phyloP scores from a whole-genome alignment of 2,329 filamentous ascomycete genomes.

The Alternaria viburni region DNA sequence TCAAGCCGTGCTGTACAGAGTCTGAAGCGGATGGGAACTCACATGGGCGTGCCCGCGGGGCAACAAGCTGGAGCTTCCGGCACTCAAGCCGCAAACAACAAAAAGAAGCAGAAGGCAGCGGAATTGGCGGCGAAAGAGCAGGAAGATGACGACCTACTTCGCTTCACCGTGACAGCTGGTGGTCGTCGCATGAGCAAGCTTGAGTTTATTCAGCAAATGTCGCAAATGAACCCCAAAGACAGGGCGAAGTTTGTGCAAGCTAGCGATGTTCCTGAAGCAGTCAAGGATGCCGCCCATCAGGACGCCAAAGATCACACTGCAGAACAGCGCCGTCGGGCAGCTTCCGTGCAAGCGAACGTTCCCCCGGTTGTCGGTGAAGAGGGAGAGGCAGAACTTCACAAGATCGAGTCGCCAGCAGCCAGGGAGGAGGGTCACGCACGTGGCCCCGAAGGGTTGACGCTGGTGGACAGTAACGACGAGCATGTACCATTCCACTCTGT shows the following conservation, averaged over 20 bases:
- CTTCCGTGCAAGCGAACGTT: slow-evolving; percentile 31
- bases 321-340: slow-evolving; percentile 32
- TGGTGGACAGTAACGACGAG: slow-evolving; percentile 54
- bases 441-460: slow-evolving; percentile 50
- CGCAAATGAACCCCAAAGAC: slow-evolving; percentile 72
- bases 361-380: slow-evolving; percentile 43
- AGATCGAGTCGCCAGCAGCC: slow-evolving; percentile 37
- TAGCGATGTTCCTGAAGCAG: slow-evolving; percentile 54
- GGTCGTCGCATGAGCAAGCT: slow-evolving; percentile 79
- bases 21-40: slow-evolving; percentile 60
- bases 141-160: slow-evolving; percentile 72
- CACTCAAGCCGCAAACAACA: slow-evolving; percentile 21
- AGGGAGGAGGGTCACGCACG: slow-evolving; percentile 29
- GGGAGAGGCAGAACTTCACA: slow-evolving; percentile 42
- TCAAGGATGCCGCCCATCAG: slow-evolving; percentile 55
- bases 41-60: slow-evolving; percentile 54
- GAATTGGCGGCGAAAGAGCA: slow-evolving; percentile 50
- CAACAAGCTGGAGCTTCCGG: slow-evolving; percentile 33
- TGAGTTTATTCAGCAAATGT: slow-evolving; percentile 78
- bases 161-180: slow-evolving; percentile 77
- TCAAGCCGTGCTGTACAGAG: slow-evolving; percentile 51
- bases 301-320: slow-evolving; percentile 50
- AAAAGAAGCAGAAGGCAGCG: slow-evolving; percentile 27
- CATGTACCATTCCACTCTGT: slow-evolving; percentile 58
- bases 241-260: slow-evolving; percentile 58